Percentiles rank a stretch among this genome's conserved stretches.
These are phyloP conservation scores for Penicillium sclerotigenum DNA, from an alignment of 2,329 filamentous ascomycete species.

Conservation along the genomic window DNA sequence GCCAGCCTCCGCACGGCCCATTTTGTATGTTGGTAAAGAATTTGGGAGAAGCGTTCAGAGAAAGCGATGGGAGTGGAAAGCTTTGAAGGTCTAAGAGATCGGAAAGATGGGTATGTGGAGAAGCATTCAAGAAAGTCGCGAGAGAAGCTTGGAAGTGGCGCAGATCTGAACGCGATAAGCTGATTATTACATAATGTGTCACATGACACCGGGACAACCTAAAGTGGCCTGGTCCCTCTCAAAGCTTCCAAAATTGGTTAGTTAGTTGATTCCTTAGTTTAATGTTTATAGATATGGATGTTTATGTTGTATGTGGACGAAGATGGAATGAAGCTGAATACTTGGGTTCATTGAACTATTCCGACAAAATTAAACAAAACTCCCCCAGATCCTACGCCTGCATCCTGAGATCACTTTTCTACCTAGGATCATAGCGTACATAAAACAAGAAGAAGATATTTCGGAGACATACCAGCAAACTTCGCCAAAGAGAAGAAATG, in stretches of 20 bases:
- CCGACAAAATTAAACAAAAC: conserved; percentile 17
- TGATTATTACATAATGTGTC: background rate
- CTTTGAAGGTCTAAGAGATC: background rate
- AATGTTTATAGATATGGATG: background rate
- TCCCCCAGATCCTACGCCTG: conserved; percentile 24
- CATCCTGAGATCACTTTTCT: conserved; percentile 24
- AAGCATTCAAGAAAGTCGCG: background rate
- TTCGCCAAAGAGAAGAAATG: conserved; percentile 7
- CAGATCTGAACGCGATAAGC: conserved; percentile 1
- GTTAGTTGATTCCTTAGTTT: background rate
- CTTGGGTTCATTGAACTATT: background rate
- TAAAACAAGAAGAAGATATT: conserved; percentile 19
- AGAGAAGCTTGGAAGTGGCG: background rate
- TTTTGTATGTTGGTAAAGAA: conserved; percentile 46
- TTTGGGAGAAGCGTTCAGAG: background rate
- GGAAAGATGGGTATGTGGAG: background rate
- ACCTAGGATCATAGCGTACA: conserved; percentile 23
- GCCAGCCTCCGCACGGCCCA: conserved; percentile 90
- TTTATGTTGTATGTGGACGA: background rate
- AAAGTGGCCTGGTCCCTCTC: no score
- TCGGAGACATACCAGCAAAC: conserved; percentile 4
- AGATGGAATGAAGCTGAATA: background rate
- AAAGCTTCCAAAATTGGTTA: background rate
- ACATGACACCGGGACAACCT: background rate
- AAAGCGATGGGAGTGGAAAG: background rate